A percentile compares a stretch with the other conserved stretches of the same genome.
Conservation (phyloP, 2,329 filamentous ascomycete genomes). For the Xylaria sp. region DNA sequence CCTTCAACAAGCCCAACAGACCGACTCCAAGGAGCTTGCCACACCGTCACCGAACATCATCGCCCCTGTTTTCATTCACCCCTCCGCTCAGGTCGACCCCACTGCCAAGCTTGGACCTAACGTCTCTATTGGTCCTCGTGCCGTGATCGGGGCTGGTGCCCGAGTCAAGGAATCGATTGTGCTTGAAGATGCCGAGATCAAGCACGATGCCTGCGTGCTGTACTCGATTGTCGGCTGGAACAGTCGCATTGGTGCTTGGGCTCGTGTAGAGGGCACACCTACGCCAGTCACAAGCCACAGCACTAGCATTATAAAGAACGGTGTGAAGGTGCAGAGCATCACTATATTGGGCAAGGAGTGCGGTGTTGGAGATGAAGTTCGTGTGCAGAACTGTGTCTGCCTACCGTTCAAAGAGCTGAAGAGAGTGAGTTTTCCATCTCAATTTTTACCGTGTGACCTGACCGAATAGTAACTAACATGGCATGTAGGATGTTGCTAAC, state of each 20-base stretch:
- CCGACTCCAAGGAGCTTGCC: slow-evolving; percentile 73
- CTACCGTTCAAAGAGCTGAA: slow-evolving; percentile 97
- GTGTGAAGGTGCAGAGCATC: slow-evolving; percentile 96
- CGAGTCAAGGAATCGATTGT: slow-evolving; percentile 96
- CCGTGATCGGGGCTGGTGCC: slow-evolving; percentile 74
- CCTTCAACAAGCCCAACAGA: slow-evolving; percentile 87
- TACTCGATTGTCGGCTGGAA: slow-evolving; percentile 98
- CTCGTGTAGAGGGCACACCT: slow-evolving; percentile 90
- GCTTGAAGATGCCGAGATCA: slow-evolving; percentile 89
- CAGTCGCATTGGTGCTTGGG: slow-evolving; percentile 95
- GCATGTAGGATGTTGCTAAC: slow-evolving; percentile 69
- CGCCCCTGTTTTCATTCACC: slow-evolving; percentile 91
- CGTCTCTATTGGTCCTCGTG: slow-evolving; percentile 91
- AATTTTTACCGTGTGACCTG: slow-evolving; percentile 25
- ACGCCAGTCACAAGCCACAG: slow-evolving; percentile 82
- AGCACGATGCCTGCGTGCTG: slow-evolving; percentile 91
- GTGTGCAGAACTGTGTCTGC: slow-evolving; percentile 97
- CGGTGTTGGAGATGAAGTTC: slow-evolving; percentile 83
- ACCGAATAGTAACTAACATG: slow-evolving; percentile 1
- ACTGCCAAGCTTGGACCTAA: slow-evolving; percentile 96
- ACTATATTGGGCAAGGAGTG: slow-evolving; percentile 98
- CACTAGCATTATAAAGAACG: slow-evolving; percentile 94
- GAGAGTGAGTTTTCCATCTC: slow-evolving; percentile 59
- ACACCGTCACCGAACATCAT: slow-evolving; percentile 81
- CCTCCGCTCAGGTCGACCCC: slow-evolving; percentile 81